phyloP scores from a whole-genome alignment of 2,329 filamentous ascomycete species.

The Calonectria leucothoes region DNA sequence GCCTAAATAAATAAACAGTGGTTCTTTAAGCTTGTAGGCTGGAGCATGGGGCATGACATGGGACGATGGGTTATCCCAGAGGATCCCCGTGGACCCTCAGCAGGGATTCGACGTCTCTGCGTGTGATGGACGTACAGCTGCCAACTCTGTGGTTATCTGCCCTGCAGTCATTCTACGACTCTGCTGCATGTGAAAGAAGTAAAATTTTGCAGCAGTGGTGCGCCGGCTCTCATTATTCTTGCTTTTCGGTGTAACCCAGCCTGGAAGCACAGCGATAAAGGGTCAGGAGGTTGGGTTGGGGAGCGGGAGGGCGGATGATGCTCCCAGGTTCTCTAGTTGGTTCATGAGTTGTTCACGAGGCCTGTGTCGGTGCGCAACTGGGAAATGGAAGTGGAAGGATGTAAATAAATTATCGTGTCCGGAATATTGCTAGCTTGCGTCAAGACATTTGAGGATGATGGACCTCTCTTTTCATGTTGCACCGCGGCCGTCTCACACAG shows the following conservation, averaged over 20 bases:
- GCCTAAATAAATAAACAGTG: background rate
- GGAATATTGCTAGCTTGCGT: background rate
- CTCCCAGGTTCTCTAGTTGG: background rate
- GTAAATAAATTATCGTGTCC: background rate
- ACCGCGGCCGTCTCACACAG: conserved; percentile 26
- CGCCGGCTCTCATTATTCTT: conserved; percentile 3
- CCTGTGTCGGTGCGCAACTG: background rate
- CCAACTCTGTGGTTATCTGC: background rate
- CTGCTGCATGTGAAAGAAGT: background rate
- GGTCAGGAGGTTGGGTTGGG: background rate
- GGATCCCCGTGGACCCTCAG: background rate
- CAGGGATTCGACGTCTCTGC: background rate
- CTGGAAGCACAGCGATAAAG: conserved; percentile 6
- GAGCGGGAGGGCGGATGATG: background rate
- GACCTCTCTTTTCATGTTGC: conserved; percentile 7
- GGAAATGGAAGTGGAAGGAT: background rate
- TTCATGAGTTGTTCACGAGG: background rate
- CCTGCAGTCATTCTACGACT: background rate
- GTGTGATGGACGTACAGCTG: background rate
- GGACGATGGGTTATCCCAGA: conserved; percentile 10
- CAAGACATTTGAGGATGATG: conserved; percentile 12
- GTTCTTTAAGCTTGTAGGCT: conserved; percentile 7
- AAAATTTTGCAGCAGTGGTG: conserved; percentile 1
- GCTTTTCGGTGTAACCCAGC: background rate
- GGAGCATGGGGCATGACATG: conserved; percentile 11